Evolutionary conservation across 2,329 filamentous ascomycete genomes (phyloP).

Genomic region (Hymenoscyphus occultus): DNA sequence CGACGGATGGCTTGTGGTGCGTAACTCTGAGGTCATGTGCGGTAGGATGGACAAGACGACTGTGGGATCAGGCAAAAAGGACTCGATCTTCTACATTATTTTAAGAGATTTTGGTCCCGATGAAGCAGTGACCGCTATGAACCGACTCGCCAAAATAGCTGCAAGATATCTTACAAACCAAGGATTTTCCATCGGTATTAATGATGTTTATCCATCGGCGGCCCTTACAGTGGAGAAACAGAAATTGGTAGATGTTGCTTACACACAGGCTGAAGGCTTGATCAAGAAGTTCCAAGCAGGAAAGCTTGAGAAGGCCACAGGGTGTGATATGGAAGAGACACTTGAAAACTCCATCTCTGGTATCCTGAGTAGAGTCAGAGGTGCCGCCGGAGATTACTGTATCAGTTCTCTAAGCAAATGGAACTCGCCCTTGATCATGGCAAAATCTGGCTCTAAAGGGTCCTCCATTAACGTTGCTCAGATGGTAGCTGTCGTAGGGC

Average conservation of each 20-base stretch:
- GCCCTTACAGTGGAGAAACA: slow-evolving; percentile 71
- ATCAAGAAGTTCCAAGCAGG: slow-evolving; percentile 78
- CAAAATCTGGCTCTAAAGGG: slow-evolving; percentile 93
- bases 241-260: slow-evolving; percentile 71
- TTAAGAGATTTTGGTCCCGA: slow-evolving; percentile 92
- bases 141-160: slow-evolving; percentile 84
- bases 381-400: slow-evolving; percentile 86
- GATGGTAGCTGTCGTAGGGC: slow-evolving; percentile 96
- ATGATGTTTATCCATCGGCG: slow-evolving; percentile 83
- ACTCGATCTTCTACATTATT: slow-evolving; percentile 96
- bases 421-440: slow-evolving; percentile 95
- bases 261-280: slow-evolving; percentile 75
- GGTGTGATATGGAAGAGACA: slow-evolving; percentile 87
- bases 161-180: slow-evolving; percentile 84
- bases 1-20: slow-evolving; percentile 87
- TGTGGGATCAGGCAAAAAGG: slow-evolving; percentile 95
- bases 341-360: slow-evolving; percentile 88
- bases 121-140: slow-evolving; percentile 88
- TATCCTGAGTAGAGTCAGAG: slow-evolving; percentile 87
- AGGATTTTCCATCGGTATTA: slow-evolving; percentile 94
- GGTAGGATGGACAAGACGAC: slow-evolving; percentile 97
- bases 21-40: slow-evolving; percentile 97
- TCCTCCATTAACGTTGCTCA: slow-evolving; percentile 98
- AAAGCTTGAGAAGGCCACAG: slow-evolving; percentile 79
- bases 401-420: slow-evolving; percentile 84